Evolutionary conservation across 257 asterid genomes (phyloP), one percentile per base, ranked within the genome.

Genomic region (Agastache rugosa): DNA sequence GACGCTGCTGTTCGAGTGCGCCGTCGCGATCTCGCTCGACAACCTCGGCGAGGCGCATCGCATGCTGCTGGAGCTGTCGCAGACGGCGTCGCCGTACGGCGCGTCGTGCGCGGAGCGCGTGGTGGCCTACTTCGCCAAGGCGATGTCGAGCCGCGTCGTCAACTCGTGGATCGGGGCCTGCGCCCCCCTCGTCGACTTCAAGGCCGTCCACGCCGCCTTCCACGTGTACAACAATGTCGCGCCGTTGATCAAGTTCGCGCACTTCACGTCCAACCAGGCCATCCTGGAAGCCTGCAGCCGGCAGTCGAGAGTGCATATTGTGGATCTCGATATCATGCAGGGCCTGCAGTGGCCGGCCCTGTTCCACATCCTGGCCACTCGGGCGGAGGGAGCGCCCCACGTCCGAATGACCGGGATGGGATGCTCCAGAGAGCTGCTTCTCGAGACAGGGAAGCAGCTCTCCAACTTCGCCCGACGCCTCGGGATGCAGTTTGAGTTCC

Each of bases 321-420:
- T 92, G 5, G 97, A 92, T 11, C 82, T 90, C 0, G 97, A 89
- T 20, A 86, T 90, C 71, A 90, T 88, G 97, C 98, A 92, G 72
- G 97, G 96, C 41, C 58, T 88, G 70, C 98, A 90, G 69, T 92
- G 98, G 98, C 96, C 96, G 0, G 93, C 96, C 6, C 63, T 90
- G 7, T 88, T 92, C 45, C 97, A 92, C 79, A 86, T 90, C 17
- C 87, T 92, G 7, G 87, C 94, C 12, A 90, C 90, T 0, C 83
- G 96, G 25, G 65, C 87, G 2, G 94, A 89, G 75, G 98, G 98
- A 1, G 90, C 96, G 1, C 97, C 96, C 11, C 86, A 56, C 14
- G 79, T 92, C 3, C 84, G 87, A 17, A 75, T 92, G 89, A 92
- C 97, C 0, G 98, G 96, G 17, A 68, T 92, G 72, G 96, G 96